Percentiles rank a stretch among this genome's conserved stretches.
Conservation (phyloP, 2,329 filamentous ascomycete genomes). For the Atkinsonella texensis region DNA sequence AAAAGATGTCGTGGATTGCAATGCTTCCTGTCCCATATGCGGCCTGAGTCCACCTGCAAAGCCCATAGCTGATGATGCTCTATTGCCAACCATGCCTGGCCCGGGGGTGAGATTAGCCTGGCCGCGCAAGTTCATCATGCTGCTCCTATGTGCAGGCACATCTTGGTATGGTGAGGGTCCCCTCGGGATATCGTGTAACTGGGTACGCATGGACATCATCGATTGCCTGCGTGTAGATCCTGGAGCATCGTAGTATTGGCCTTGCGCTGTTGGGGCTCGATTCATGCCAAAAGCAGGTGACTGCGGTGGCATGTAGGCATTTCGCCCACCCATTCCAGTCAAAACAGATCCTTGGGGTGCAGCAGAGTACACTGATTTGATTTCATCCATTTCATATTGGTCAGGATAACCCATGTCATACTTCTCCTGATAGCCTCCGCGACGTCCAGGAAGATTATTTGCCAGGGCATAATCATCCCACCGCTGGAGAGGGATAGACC, state of each 20-base stretch:
- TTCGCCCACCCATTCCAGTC: slow-evolving; percentile 65
- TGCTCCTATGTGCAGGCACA: slow-evolving; percentile 38
- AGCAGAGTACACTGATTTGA: slow-evolving; percentile 91
- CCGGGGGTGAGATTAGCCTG: slow-evolving; percentile 35
- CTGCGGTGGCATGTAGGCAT: slow-evolving; percentile 69
- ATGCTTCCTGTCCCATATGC: slow-evolving; percentile 32
- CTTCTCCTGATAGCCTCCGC: slow-evolving; percentile 60
- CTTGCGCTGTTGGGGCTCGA: slow-evolving; percentile 32
- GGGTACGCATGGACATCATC: slow-evolving; percentile 52
- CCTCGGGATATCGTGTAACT: slow-evolving; percentile 31
- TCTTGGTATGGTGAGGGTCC: slow-evolving; percentile 49
- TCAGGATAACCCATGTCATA: slow-evolving; percentile 54
- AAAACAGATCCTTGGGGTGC: slow-evolving; percentile 80
- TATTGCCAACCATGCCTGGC: slow-evolving; percentile 20
- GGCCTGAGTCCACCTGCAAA: slow-evolving; percentile 34
- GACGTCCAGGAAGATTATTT: slow-evolving; percentile 85
- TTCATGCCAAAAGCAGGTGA: slow-evolving; percentile 58
- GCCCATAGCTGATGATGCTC: slow-evolving; percentile 35
- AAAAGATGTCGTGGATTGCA: slow-evolving; percentile 41
- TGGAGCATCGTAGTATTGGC: slow-evolving; percentile 36
- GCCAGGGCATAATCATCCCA: slow-evolving; percentile 91
- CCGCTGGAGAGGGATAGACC: slow-evolving; percentile 82
- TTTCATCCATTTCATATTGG: slow-evolving; percentile 93
- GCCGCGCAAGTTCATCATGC: slow-evolving; percentile 47
- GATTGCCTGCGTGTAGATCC: slow-evolving; percentile 54